A percentile compares a stretch with the other conserved stretches of the same genome.
phyloP scores from a whole-genome alignment of 108 stramenopile genomes.

The Mediolabrus comicus region DNA sequence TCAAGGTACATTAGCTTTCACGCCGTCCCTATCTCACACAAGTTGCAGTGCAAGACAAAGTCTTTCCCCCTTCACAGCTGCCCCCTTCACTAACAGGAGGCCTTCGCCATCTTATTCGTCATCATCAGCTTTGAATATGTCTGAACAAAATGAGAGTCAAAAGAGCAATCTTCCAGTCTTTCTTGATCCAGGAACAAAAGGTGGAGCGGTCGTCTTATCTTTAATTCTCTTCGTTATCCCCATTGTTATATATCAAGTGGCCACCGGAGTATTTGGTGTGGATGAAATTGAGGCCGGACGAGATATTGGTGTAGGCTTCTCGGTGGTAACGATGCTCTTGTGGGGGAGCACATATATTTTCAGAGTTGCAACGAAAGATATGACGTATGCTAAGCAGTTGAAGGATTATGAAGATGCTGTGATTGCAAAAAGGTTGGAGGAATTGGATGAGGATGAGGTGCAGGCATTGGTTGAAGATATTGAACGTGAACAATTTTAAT shows the following conservation, averaged over 20 bases:
- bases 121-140: slow-evolving; percentile 12
- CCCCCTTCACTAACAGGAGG: neutral
- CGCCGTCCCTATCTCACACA: neutral
- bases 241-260: slow-evolving; percentile 63
- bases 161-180: slow-evolving; percentile 65
- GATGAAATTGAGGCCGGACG: slow-evolving; percentile 77
- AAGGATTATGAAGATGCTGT: slow-evolving; percentile 97
- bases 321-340: slow-evolving; percentile 58
- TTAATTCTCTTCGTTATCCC: slow-evolving; percentile 76
- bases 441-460: slow-evolving; percentile 94
- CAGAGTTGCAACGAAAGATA: slow-evolving; percentile 95
- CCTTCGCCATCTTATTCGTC: neutral
- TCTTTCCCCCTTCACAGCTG: neutral
- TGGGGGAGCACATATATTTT: slow-evolving; percentile 92
- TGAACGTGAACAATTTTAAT: slow-evolving; percentile 62
- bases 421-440: slow-evolving; percentile 94
- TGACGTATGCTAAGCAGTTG: slow-evolving; percentile 98
- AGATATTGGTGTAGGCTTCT: slow-evolving; percentile 82
- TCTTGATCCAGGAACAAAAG: slow-evolving; percentile 85
- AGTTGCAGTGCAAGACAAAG: neutral
- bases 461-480: slow-evolving; percentile 90
- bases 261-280: slow-evolving; percentile 54
- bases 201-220: slow-evolving; percentile 77
- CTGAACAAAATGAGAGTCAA: slow-evolving; percentile 5
- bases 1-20: neutral